A percentile compares a stretch with the other conserved stretches of the same genome.
phyloP scores from a whole-genome alignment of 2,329 filamentous ascomycete genomes.

The Lasiodiplodia gonubiensis region DNA sequence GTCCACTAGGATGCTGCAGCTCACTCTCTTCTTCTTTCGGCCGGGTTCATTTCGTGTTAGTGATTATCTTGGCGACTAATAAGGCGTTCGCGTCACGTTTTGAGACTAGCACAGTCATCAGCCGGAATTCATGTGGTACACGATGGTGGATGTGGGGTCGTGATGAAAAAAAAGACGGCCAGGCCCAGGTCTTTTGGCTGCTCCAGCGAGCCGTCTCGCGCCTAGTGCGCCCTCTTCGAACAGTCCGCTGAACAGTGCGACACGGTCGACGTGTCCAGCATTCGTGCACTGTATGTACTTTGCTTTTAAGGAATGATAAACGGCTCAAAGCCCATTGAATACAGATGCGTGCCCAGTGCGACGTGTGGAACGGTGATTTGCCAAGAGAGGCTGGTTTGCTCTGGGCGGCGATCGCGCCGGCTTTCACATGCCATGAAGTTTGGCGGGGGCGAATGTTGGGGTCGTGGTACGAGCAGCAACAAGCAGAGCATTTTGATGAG shows the following conservation, averaged over 20 bases:
- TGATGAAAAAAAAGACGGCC: neutral
- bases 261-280: neutral
- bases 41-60: conserved; percentile 16
- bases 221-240: conserved; percentile 6
- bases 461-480: neutral
- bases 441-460: neutral
- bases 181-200: conserved; percentile 1
- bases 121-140: conserved; percentile 23
- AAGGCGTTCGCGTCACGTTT: conserved; percentile 28
- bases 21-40: conserved; percentile 21
- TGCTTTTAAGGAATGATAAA: conserved; percentile 26
- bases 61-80: conserved; percentile 25
- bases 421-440: neutral
- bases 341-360: neutral
- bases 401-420: neutral
- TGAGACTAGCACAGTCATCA: conserved; percentile 17
- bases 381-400: neutral
- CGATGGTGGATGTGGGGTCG: conserved; percentile 4
- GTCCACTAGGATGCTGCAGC: conserved; percentile 8
- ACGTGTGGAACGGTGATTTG: conserved; percentile 12
- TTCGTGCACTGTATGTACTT: conserved; percentile 11
- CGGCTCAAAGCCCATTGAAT: conserved; percentile 18
- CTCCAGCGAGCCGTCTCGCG: neutral
- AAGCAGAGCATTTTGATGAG: neutral
- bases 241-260: conserved; percentile 6